Evolutionary conservation across 1,139 yeast species (phyloP), one percentile per base, ranked within the genome.

Genomic region (Blastobotrys apis): DNA sequence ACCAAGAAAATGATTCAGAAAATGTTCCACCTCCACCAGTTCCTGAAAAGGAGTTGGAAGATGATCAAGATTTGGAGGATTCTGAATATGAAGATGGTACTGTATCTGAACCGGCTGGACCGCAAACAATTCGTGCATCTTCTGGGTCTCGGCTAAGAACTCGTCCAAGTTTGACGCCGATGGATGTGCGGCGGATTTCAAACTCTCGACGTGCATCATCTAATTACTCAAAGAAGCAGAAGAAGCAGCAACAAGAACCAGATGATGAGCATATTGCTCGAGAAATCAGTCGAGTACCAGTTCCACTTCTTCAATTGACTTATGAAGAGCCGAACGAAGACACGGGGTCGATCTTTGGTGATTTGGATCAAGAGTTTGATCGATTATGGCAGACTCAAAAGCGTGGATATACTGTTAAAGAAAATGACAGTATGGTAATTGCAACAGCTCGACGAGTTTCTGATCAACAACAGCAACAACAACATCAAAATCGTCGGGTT

Each of bases 311-410:
- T 23, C 54, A 55, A 21, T 50, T 59, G 26, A 47, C 50, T 21
- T 50, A 53, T 20, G 65, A 66, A 15, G 68, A 68, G 9, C 61
- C 69, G 17, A 38, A 47, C 5, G 63, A 58, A 29, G 57, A 62
- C 20, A 73, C 69, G 33, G 74, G 69, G 44, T 50, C 59, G 9
- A 57, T 67, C 26, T 69, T 74, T 53, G 68, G 64, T 37, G 75
- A 72, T 34, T 40, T 69, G 37, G 59, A 57, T 31, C 58, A 59
- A 26, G 72, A 68, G 42, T 64, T 69, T 50, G 71, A 68, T 29
- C 57, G 54, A 37, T 59, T 66, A n/a, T 49, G 67, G 32, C 58
- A 59, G 13, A 36, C 29, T 25, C 65, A 64, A 46, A 55, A 53
- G 45, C 57, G 64, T 4, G 67, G 66, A 0, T 67, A 67, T 47